A percentile compares a stretch with the other conserved stretches of the same genome.
Conservation (phyloP, 2,329 filamentous ascomycete genomes). For the Ploettnerulaceae sp. region DNA sequence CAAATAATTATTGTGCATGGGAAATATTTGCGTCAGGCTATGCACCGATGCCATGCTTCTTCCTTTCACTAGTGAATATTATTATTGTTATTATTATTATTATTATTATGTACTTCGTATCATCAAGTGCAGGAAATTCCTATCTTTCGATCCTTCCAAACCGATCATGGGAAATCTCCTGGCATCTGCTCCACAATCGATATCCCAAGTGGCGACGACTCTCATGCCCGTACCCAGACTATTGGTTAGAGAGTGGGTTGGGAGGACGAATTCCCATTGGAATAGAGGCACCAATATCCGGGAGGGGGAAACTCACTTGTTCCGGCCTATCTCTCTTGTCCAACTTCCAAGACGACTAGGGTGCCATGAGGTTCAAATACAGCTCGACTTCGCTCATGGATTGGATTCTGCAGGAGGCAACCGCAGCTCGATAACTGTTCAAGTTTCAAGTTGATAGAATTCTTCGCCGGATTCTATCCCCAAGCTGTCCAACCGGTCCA, state of each 20-base stretch:
- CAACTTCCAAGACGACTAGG: not conserved
- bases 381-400: constrained; percentile 7
- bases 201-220: not conserved
- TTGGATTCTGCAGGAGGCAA: constrained; percentile 6
- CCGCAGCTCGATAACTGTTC: constrained; percentile 1
- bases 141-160: too few relatives aligned
- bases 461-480: constrained; percentile 2
- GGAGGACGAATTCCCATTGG: not conserved
- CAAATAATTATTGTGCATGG: too few relatives aligned
- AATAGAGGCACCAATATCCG: constrained; percentile 5
- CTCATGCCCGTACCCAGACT: constrained; percentile 4
- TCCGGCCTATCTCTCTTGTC: constrained; percentile 1
- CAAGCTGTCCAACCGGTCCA: not conserved
- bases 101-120: too few relatives aligned
- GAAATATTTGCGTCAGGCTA: too few relatives aligned
- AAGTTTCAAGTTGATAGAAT: constrained; percentile 12
- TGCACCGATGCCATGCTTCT: too few relatives aligned
- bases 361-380: constrained; percentile 19
- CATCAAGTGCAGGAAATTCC: too few relatives aligned
- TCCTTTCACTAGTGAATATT: too few relatives aligned
- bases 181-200: not conserved
- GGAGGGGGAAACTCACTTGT: not conserved
- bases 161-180: too few relatives aligned
- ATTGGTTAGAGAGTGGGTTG: constrained; percentile 10
- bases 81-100: too few relatives aligned